Conservation (phyloP, 768 basidiomycete genomes). For the Podaxis sp. region DNA sequence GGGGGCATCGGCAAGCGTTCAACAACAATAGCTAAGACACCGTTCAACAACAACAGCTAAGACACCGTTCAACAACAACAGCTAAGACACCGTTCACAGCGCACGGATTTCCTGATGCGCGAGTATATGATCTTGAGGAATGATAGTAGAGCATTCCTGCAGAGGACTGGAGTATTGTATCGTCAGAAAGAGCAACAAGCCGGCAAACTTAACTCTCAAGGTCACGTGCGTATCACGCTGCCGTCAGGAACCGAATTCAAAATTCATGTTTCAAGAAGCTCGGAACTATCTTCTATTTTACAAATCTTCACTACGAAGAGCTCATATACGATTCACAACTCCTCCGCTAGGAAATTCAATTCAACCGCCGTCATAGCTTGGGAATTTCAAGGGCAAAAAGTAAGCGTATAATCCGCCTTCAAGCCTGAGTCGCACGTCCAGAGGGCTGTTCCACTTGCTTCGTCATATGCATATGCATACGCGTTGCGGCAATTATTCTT, state of each 20-base stretch:
- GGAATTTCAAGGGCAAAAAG: constrained; percentile 21
- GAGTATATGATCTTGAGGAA: not conserved
- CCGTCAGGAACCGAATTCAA: not conserved
- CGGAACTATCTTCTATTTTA: not conserved
- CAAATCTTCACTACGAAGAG: not conserved
- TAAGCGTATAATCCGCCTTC: constrained; percentile 37
- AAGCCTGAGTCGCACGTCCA: constrained; percentile 40
- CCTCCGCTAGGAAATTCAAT: not conserved
- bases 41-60: not conserved
- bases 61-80: not conserved
- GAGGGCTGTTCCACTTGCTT: constrained; percentile 42
- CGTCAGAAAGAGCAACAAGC: not conserved
- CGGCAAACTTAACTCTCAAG: not conserved
- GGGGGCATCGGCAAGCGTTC: not conserved
- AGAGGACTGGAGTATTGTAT: not conserved
- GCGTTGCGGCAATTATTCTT: constrained; percentile 37
- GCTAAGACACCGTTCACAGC: not conserved
- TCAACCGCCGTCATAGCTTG: too few species aligned
- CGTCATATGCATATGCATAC: constrained; percentile 50
- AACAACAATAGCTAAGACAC: not conserved
- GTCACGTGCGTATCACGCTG: not conserved
- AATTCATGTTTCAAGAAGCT: not conserved
- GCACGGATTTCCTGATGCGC: too few species aligned
- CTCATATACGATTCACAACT: not conserved
- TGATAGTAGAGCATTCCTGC: not conserved